phyloP scores from a whole-genome alignment of 495 filamentous ascomycete species.

The Monascus purpureus region DNA sequence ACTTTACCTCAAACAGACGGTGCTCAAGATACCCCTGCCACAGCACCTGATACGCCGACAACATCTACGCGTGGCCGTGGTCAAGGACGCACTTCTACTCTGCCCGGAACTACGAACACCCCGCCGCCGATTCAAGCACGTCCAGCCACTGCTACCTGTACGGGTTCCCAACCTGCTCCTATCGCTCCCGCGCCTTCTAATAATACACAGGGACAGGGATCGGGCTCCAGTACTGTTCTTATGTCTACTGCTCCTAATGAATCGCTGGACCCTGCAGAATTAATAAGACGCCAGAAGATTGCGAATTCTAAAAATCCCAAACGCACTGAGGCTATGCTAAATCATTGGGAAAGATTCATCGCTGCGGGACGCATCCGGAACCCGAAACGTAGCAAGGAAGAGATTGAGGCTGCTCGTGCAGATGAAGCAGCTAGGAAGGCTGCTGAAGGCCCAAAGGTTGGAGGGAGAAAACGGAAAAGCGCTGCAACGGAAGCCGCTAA shows the following conservation, averaged over 20 bases:
- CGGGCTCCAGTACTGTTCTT: constrained; percentile 2
- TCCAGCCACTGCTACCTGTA: constrained; percentile 5
- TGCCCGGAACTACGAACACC: neutral
- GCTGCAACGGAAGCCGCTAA: constrained; percentile 1
- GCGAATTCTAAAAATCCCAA: constrained; percentile 36
- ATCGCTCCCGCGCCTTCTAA: constrained; percentile 12
- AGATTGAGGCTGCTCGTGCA: constrained; percentile 28
- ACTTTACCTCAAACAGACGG: constrained; percentile 5
- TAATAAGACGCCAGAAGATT: constrained; percentile 24
- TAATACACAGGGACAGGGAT: neutral
- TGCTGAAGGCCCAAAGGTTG: constrained; percentile 14
- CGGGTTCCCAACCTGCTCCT: constrained; percentile 2
- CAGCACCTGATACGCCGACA: constrained; percentile 1
- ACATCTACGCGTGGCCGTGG: constrained; percentile 1
- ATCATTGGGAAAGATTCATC: constrained; percentile 35
- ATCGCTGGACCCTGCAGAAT: constrained; percentile 17
- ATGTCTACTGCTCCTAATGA: constrained; percentile 5
- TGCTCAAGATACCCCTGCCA: constrained; percentile 6
- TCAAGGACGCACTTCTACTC: constrained; percentile 2
- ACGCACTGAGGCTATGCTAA: constrained; percentile 34
- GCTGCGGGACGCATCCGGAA: constrained; percentile 29
- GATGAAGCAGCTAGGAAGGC: constrained; percentile 14
- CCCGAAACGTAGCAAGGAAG: constrained; percentile 33
- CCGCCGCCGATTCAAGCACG: constrained; percentile 5
- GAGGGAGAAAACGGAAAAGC: constrained; percentile 9